Conservation (phyloP, 768 basidiomycete genomes). For the Lentinula boryana region DNA sequence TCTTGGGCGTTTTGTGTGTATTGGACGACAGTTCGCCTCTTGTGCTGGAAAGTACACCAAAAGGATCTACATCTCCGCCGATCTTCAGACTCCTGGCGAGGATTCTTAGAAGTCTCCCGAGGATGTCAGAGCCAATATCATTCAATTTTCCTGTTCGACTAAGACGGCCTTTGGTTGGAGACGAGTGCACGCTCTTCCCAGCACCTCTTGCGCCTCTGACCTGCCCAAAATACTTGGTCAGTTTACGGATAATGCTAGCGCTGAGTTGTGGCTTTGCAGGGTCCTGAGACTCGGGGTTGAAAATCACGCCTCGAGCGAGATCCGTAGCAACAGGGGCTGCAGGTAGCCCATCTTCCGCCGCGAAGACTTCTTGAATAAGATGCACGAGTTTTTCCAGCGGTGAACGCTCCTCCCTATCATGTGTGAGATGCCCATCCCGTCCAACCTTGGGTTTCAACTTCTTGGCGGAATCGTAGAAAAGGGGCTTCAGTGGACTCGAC, state of each 20-base stretch:
- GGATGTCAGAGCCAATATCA: constrained; percentile 56
- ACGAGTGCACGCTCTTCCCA: constrained; percentile 30
- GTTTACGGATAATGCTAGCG: constrained; percentile 53
- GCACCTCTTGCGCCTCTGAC: constrained; percentile 66
- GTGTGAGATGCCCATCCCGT: constrained; percentile 28
- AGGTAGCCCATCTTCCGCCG: constrained; percentile 68
- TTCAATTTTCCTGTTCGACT: constrained; percentile 49
- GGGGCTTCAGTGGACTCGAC: constrained; percentile 6
- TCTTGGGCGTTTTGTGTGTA: constrained; percentile 48
- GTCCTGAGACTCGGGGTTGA: constrained; percentile 53
- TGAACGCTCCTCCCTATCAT: constrained; percentile 72
- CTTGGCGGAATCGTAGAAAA: not conserved
- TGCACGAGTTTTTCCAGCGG: constrained; percentile 73
- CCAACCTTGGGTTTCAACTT: constrained; percentile 6
- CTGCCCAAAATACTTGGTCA: constrained; percentile 64
- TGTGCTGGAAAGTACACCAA: constrained; percentile 28
- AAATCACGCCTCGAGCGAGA: constrained; percentile 55
- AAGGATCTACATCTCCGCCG: constrained; percentile 72
- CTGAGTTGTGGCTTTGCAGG: constrained; percentile 55
- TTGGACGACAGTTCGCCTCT: constrained; percentile 14
- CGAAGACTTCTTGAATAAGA: constrained; percentile 80
- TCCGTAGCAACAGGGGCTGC: constrained; percentile 45
- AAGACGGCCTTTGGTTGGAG: constrained; percentile 39
- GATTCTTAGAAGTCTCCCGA: constrained; percentile 68
- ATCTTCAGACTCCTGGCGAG: constrained; percentile 75